Conservation (phyloP, 768 basidiomycete species). For the Asterophora parasitica region DNA sequence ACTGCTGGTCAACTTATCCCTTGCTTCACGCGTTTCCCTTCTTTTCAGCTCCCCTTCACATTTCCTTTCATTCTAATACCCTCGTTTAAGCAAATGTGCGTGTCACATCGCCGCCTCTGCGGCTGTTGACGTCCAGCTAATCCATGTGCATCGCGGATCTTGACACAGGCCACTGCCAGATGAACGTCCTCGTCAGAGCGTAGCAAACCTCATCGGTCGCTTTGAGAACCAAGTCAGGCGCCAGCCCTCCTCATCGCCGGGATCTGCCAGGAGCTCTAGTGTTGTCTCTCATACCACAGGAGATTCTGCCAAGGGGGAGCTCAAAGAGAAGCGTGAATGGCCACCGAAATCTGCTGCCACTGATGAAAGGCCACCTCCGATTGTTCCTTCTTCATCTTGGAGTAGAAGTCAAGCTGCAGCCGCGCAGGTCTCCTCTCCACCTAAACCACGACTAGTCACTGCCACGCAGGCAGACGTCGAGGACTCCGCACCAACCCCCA, state of each 20-base stretch:
- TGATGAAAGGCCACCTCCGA: constrained; percentile 29
- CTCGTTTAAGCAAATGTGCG: constrained; percentile 27
- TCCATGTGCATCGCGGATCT: constrained; percentile 8
- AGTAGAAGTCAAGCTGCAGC: constrained; percentile 27
- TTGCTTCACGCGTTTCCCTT: constrained; percentile 10
- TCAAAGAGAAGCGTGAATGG: constrained; percentile 74
- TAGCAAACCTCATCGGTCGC: constrained; percentile 86
- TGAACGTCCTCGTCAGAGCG: constrained; percentile 81
- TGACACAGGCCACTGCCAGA: constrained; percentile 76
- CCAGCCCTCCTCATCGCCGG: constrained; percentile 37
- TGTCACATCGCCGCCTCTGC: constrained; percentile 6
- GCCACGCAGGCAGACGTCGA: constrained; percentile 18
- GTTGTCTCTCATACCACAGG: constrained; percentile 59
- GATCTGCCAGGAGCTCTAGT: constrained; percentile 58
- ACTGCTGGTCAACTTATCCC: constrained; percentile 11
- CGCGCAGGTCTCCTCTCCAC: constrained; percentile 16
- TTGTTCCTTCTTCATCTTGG: constrained; percentile 33
- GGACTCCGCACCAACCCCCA: constrained; percentile 16
- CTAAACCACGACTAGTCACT: constrained; percentile 15
- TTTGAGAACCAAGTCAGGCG: constrained; percentile 82
- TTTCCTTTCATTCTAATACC: constrained; percentile 14
- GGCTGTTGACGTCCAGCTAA: neutral
- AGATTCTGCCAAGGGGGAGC: constrained; percentile 62
- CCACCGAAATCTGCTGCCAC: constrained; percentile 48
- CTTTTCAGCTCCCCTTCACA: constrained; percentile 4